Base-by-base conservation (phyloP, 2,329 filamentous ascomycete species). In the Stachybotrys chartarum region DNA sequence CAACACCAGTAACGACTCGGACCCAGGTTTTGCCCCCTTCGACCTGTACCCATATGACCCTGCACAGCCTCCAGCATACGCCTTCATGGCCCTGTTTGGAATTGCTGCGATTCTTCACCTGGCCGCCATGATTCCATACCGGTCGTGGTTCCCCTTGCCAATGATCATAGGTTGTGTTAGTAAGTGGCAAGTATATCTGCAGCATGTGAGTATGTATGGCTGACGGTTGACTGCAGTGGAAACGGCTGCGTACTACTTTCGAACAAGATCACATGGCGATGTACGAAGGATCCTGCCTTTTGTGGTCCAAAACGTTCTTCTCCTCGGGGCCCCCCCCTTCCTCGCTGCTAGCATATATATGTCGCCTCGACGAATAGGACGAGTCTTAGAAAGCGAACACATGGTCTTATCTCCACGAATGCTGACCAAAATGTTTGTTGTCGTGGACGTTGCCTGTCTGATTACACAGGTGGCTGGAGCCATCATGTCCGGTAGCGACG, bases 151-250 rank as follows among this genome's bases (percentile, higher is more conserved):
- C 62, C 74, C 78, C 58, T 73, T 77, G 1, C 74, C 79, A 0
- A 74, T 82, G 45, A 62, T 76, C 6, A 67, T 82, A 17, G 79
- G 80, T 3, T 76, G 75, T n/a, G 55, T 73, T 24, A 77, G 77
- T 80, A 69, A 64, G 68, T 61, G 5, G 1, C 44, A 16, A 39
- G 12, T 39, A 12, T 39, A 12, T 12, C 7, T 39, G 12, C 12
- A 12, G 35, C 7, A 39, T 39, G 12, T 12, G 12, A 12, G 12
- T 7, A 7, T 6, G 3, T 2, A 30, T 30, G n/a, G n/a, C n/a
- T 52, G 30, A 54, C 31, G 10, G 6, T 39, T 18, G 11, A 11
- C 39, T 7, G 24, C 16, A 68, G 75, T 77, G 57, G 65, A 76
- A 55, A 60, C 70, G 0, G 66, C 71, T 6, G 72, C 70, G 12